Percentiles rank a stretch among this genome's conserved stretches.
These are phyloP conservation scores for Botryosphaeria dothidea DNA, from an alignment of 2,329 filamentous ascomycete species.

Conservation along the genomic window DNA sequence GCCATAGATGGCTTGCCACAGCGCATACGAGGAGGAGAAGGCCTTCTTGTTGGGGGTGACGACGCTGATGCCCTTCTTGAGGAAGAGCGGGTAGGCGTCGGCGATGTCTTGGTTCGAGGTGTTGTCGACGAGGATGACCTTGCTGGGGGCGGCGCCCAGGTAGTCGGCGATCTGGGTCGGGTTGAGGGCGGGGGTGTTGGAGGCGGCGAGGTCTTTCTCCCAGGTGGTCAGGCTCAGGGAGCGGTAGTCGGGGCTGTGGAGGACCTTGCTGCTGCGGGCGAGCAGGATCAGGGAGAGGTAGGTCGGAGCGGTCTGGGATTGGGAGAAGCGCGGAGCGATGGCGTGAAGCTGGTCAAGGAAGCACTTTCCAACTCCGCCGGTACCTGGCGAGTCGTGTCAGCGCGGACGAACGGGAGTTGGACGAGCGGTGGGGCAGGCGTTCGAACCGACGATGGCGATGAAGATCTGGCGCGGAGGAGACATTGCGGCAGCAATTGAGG, in stretches of 20 bases:
- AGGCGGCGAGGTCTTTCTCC: constrained; percentile 62
- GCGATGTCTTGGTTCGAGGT: constrained; percentile 89
- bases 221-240: constrained; percentile 63
- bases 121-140: constrained; percentile 88
- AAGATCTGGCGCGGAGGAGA: constrained; percentile 46
- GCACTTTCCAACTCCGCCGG: constrained; percentile 87
- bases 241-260: constrained; percentile 73
- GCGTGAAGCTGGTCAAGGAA: constrained; percentile 80
- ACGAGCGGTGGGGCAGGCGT: background rate
- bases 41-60: constrained; percentile 99
- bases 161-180: constrained; percentile 74
- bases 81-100: constrained; percentile 76
- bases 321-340: constrained; percentile 62
- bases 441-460: constrained; percentile 49
- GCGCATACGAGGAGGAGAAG: constrained; percentile 76
- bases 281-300: constrained; percentile 81
- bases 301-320: constrained; percentile 57
- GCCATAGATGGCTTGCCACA: constrained; percentile 87
- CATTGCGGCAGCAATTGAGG: constrained; percentile 32
- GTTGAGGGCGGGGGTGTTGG: constrained; percentile 64
- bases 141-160: constrained; percentile 74
- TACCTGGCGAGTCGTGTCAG: constrained; percentile 57
- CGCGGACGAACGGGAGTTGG: background rate
- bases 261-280: constrained; percentile 78
- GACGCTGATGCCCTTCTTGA: constrained; percentile 81